Conservation (phyloP, 768 basidiomycete genomes). For the Boletus insuetus region DNA sequence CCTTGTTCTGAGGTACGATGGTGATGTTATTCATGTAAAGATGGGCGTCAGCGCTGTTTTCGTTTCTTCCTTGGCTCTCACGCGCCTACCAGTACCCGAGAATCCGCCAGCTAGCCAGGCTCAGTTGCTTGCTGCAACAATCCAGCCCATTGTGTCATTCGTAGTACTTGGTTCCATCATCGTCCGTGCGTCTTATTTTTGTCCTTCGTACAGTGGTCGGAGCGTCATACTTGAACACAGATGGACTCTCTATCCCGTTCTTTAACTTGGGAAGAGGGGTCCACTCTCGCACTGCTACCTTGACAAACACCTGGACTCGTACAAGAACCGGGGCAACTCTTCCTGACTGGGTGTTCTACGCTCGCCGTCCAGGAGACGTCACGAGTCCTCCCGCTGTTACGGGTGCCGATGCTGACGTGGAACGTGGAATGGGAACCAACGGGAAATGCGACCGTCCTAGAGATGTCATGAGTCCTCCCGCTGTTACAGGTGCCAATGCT, state of each 20-base stretch:
- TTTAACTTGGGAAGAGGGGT: conserved; percentile 52
- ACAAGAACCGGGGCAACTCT: conserved; percentile 25
- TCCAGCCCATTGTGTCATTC: conserved; percentile 86
- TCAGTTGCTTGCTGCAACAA: conserved; percentile 66
- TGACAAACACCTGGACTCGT: conserved; percentile 43
- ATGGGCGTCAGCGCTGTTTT: conserved; percentile 95
- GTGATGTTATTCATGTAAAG: conserved; percentile 31
- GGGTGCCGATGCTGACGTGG: conserved; percentile 14
- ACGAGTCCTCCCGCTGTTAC: neutral
- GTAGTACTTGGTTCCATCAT: conserved; percentile 85
- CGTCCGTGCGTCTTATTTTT: conserved; percentile 52
- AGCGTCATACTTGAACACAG: conserved; percentile 30
- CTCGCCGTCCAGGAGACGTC: conserved; percentile 24
- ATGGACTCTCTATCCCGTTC: conserved; percentile 69
- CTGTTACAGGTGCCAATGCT: neutral
- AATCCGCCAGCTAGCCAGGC: conserved; percentile 63
- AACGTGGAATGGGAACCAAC: conserved; percentile 13
- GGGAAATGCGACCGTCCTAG: conserved; percentile 12
- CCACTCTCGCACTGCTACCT: conserved; percentile 44
- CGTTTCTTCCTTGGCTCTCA: conserved; percentile 71
- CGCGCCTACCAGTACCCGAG: conserved; percentile 54
- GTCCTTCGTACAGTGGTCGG: neutral
- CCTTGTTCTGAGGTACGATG: neutral
- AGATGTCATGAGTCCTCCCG: neutral
- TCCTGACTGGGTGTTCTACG: conserved; percentile 48